Evolutionary conservation across 495 filamentous ascomycete species (phyloP).

Genomic region (Recurvomyces mirabilis): DNA sequence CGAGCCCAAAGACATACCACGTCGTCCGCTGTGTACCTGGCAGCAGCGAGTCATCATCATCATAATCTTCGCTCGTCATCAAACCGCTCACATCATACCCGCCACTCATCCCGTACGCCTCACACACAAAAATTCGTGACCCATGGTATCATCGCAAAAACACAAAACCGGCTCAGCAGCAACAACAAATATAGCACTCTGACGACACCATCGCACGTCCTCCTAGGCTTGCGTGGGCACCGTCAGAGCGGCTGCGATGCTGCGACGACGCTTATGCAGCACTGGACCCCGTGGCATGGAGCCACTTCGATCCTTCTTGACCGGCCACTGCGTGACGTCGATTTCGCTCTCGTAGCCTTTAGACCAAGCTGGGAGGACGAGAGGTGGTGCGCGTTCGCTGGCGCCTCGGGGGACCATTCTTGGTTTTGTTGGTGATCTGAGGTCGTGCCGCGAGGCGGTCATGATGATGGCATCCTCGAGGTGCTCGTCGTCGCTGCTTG

Average conservation of each 20-base stretch:
- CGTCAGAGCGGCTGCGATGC: slow-evolving; percentile 2
- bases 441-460: neutral
- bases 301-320: slow-evolving; percentile 7
- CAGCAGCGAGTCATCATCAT: too few relatives aligned
- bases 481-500: neutral
- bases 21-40: too few relatives aligned
- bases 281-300: too few relatives aligned
- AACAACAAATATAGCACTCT: too few relatives aligned
- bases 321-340: neutral
- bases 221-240: slow-evolving; percentile 15
- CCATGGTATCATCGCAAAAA: slow-evolving; percentile 3
- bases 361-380: slow-evolving; percentile 16
- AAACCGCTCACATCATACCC: too few relatives aligned
- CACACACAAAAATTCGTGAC: neutral
- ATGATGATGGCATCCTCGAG: neutral
- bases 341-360: slow-evolving; percentile 6
- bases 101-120: neutral
- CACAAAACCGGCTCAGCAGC: neutral
- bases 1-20: too few relatives aligned
- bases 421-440: neutral
- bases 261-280: slow-evolving; percentile 10
- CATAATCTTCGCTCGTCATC: too few relatives aligned
- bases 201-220: slow-evolving; percentile 1
- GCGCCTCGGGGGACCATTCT: slow-evolving; percentile 19
- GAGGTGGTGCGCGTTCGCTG: slow-evolving; percentile 16